A percentile compares a stretch with the other conserved stretches of the same genome.
Conservation (phyloP, 2,329 filamentous ascomycete species). For the Domatiomyces globalis region DNA sequence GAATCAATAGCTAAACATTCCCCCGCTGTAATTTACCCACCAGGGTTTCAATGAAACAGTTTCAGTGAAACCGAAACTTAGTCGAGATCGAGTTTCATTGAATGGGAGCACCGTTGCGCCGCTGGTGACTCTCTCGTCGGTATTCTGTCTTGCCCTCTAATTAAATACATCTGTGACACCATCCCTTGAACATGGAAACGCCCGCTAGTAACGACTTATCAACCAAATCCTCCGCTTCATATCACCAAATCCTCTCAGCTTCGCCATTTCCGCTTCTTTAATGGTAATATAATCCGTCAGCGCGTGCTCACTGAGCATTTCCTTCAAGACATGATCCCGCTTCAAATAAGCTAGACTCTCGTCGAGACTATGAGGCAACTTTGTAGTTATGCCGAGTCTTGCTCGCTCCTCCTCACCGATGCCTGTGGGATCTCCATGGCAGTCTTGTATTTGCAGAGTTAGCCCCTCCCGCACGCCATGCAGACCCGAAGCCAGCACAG, state of each 20-base stretch:
- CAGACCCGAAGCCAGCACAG: conserved; percentile 46
- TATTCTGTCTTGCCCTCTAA: background rate
- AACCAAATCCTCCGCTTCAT: conserved; percentile 25
- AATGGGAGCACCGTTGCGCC: too few relatives aligned
- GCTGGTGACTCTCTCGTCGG: too few relatives aligned
- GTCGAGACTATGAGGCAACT: conserved; percentile 24
- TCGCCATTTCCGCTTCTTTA: conserved; percentile 24
- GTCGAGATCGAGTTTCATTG: too few relatives aligned
- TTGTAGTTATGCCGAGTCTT: conserved; percentile 25
- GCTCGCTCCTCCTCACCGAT: conserved; percentile 21
- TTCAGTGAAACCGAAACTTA: too few relatives aligned
- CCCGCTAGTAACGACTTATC: conserved; percentile 24
- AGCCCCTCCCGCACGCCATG: conserved; percentile 34
- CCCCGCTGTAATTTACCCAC: too few relatives aligned
- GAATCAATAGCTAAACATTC: too few relatives aligned
- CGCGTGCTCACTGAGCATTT: conserved; percentile 20
- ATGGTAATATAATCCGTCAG: conserved; percentile 21
- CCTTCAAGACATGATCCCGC: conserved; percentile 19
- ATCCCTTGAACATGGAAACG: background rate
- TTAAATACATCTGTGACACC: background rate
- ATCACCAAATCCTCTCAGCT: conserved; percentile 22
- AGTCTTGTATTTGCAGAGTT: conserved; percentile 22
- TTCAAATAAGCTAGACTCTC: conserved; percentile 25
- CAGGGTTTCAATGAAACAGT: too few relatives aligned
- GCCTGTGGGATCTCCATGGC: conserved; percentile 22